Base-by-base conservation (phyloP, 495 filamentous ascomycete genomes). In the Evansstolkia leycettana region DNA sequence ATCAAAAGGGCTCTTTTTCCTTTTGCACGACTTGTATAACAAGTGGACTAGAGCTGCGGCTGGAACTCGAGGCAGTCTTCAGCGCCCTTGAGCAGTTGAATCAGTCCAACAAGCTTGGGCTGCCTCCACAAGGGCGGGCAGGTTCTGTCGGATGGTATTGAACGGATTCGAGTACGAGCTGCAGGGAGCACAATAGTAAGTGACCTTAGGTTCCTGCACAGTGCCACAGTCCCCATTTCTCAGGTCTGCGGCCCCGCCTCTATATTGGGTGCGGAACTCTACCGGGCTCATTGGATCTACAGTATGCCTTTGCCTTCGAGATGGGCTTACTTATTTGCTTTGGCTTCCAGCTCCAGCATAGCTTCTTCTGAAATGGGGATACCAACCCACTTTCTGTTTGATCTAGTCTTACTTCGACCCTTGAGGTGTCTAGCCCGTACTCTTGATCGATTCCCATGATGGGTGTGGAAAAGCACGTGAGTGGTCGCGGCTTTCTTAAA, bases 381-480 rank as follows among this genome's bases (percentile, higher is more conserved):
- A 35, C 19, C 33, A 29, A 36, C 24, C 37, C 37, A 34, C 27
- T 14, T 29, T 30, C 41, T 36, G 7, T 32, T 37, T 25, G n/a
- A n/a, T 38, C 36, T 34, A 39, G 35, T 44, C 45, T 48, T 36
- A 45, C 45, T 34, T 38, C 41, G 39, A 43, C 39, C 13, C 20
- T 23, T 9, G 4, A 9, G 20, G 5, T 23, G 20, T 23, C 9
- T 23, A 23, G 20, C n/a, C n/a, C 28, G 34, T 32, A 34, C 36
- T 45, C 31, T 37, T n/a, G 29, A 34, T 9, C 27, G 20, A 19
- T 32, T 31, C 31, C 37, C 25, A 40, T 36, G 12, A 53, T 54
- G 45, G 49, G 41, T 28, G 37, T 27, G 16, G 48, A 47, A 41
- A 57, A 61, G 46, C 57, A 61, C 57, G 57, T 57, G 57, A 61